Base-by-base conservation (phyloP, 139 green algal species). In the Asterochloris erici region DNA sequence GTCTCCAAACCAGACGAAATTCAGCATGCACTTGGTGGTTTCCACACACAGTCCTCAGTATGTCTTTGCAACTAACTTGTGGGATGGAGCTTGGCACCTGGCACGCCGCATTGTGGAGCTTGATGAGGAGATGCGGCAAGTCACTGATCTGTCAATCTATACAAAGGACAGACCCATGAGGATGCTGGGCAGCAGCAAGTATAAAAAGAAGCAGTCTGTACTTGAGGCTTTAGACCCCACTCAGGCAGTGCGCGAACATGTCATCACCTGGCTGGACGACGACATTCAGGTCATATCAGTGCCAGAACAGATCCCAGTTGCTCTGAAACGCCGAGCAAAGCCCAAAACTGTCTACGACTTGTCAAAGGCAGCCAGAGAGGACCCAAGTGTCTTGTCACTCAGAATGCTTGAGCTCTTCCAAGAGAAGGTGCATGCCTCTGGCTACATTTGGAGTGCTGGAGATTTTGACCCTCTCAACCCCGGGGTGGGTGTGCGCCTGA, bases 21-120 rank as follows among this genome's bases (percentile, higher is more conserved):
- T 86, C 24, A 82, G 75, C 68, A 38, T 86, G 68, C 82, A 86
- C 77, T 68, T 86, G 27, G 63, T 83, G 68, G 76, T 86, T 62
- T 68, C n/a, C 38, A 83, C 73, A 54, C 81, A 85, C 62, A 21
- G 27, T 15, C 82, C 82, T 12, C 68, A 74, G 47, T 78, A 75
- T 68, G 82, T 83, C 29, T 86, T 80, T 77, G 28, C 16, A 38
- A 83, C 9, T 77, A 86, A 86, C 70, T 12, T 78, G 77, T 71
- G 68, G n/a, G 73, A 86, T 66, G 82, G 82, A 71, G 82, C 82
- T 12, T n/a, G 23, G 28, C 82, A 86, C 68, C 76, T 86, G 63
- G 82, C 82, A 13, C 54, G 62, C 69, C 77, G 82, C 68, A 78
- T 86, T 27, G 24, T 54, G 68, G 69, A 83, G 68, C 24, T 86